A percentile compares a stretch with the other conserved stretches of the same genome.
Evolutionary conservation across 2,329 filamentous ascomycete species (phyloP).

Genomic region (Nothopassalora personata): DNA sequence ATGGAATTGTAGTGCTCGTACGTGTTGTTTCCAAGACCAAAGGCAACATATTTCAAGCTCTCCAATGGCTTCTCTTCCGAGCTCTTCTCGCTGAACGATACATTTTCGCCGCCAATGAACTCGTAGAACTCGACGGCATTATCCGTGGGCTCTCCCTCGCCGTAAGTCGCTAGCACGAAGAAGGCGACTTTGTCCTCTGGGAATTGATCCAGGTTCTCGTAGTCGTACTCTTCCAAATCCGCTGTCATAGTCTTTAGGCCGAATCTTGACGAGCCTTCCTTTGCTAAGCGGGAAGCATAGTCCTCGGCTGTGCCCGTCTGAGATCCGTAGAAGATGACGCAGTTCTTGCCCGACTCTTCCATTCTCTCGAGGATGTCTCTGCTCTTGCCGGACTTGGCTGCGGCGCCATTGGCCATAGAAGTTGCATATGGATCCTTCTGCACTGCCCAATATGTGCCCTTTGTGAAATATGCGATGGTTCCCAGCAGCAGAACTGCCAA

Average conservation of each 20-base stretch:
- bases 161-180: constrained; percentile 95
- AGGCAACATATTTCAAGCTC: constrained; percentile 88
- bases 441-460: constrained; percentile 88
- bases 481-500: constrained; percentile 78
- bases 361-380: constrained; percentile 93
- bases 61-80: constrained; percentile 65
- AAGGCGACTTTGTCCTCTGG: constrained; percentile 87
- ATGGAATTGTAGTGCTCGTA: constrained; percentile 99
- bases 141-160: constrained; percentile 96
- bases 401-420: constrained; percentile 61
- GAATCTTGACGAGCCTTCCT: constrained; percentile 94
- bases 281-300: constrained; percentile 90
- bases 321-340: constrained; percentile 96
- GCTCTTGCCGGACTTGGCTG: constrained; percentile 73
- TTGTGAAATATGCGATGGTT: constrained; percentile 93
- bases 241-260: constrained; percentile 97
- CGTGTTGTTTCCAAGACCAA: constrained; percentile 97
- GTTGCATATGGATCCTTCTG: constrained; percentile 82
- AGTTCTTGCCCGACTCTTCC: constrained; percentile 93
- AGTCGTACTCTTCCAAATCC: constrained; percentile 96
- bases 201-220: constrained; percentile 83
- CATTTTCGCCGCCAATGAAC: constrained; percentile 78
- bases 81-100: constrained; percentile 68
- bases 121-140: constrained; percentile 99
- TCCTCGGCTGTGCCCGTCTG: constrained; percentile 98